These are phyloP conservation scores for Penicillium sp. DNA, from an alignment of 2,329 filamentous ascomycete species.

Conservation along the genomic window DNA sequence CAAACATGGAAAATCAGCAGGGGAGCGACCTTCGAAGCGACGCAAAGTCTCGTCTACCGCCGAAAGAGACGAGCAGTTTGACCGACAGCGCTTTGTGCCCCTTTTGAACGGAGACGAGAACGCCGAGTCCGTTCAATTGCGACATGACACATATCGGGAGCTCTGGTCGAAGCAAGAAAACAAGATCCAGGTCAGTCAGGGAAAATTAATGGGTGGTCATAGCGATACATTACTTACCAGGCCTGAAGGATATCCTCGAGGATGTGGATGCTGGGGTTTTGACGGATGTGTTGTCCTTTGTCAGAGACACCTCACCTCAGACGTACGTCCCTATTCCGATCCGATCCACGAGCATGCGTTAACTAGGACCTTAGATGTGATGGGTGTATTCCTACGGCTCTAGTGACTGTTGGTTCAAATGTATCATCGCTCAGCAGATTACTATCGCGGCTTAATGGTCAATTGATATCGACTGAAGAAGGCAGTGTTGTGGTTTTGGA, in stretches of 20 bases:
- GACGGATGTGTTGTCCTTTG: conserved; percentile 32
- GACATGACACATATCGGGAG: conserved; percentile 32
- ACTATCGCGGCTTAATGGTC: conserved; percentile 31
- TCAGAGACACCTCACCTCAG: conserved; percentile 28
- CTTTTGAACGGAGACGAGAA: conserved; percentile 35
- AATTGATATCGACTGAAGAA: conserved; percentile 24
- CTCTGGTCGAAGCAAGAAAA: conserved; percentile 35
- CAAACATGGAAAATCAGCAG: conserved; percentile 29
- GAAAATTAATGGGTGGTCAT: neutral
- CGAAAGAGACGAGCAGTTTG: conserved; percentile 5
- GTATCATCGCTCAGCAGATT: conserved; percentile 35
- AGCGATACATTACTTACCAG: conserved; percentile 7
- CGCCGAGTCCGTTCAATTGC: conserved; percentile 24
- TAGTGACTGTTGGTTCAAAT: conserved; percentile 39
- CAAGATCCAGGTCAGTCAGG: conserved; percentile 31
- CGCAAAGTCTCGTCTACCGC: conserved; percentile 45
- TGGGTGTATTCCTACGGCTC: conserved; percentile 35
- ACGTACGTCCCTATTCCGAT: conserved; percentile 24
- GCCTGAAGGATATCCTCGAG: conserved; percentile 27
- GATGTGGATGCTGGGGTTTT: conserved; percentile 36
- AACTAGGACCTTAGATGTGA: conserved; percentile 25
- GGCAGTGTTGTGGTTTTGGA: conserved; percentile 36
- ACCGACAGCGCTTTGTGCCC: conserved; percentile 28
- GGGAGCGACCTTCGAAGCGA: conserved; percentile 48
- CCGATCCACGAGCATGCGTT: conserved; percentile 6